phyloP scores from a whole-genome alignment of 352 stramenopile species.

The Pythium vanterpoolii region DNA sequence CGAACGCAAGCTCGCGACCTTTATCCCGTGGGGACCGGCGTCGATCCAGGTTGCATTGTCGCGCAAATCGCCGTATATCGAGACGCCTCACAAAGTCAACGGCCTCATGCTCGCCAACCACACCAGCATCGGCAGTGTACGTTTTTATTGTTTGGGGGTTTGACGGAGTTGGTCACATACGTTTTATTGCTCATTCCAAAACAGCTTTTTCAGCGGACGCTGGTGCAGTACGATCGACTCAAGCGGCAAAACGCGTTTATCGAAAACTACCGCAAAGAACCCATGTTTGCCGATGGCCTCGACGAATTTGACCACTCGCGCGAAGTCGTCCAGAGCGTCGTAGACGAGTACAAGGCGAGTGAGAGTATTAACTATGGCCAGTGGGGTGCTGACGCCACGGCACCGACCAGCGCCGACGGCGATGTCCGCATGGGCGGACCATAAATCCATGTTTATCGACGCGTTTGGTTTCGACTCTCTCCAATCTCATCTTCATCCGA shows the following conservation, averaged over 20 bases:
- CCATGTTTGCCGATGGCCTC: slow-evolving; percentile 93
- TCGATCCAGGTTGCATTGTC: slow-evolving; percentile 99
- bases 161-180: neutral
- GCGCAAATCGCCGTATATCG: slow-evolving; percentile 96
- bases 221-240: slow-evolving; percentile 97
- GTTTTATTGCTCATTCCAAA: neutral
- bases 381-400: slow-evolving; percentile 36
- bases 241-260: slow-evolving; percentile 98
- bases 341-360: slow-evolving; percentile 85
- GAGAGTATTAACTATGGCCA: slow-evolving; percentile 76
- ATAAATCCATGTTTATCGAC: neutral
- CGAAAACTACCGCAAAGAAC: slow-evolving; percentile 98
- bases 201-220: slow-evolving; percentile 83
- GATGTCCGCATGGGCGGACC: slow-evolving; percentile 45
- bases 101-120: slow-evolving; percentile 99
- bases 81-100: slow-evolving; percentile 96
- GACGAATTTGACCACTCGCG: slow-evolving; percentile 84
- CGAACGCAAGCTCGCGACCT: slow-evolving; percentile 95
- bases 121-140: slow-evolving; percentile 92
- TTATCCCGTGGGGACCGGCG: slow-evolving; percentile 99
- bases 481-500: neutral
- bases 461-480: neutral
- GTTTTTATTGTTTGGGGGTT: slow-evolving; percentile 6
- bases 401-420: slow-evolving; percentile 23
- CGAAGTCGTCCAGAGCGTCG: slow-evolving; percentile 82